phyloP scores from a whole-genome alignment of 208 protist genomes.

The Vickermania ingenoplastis region DNA sequence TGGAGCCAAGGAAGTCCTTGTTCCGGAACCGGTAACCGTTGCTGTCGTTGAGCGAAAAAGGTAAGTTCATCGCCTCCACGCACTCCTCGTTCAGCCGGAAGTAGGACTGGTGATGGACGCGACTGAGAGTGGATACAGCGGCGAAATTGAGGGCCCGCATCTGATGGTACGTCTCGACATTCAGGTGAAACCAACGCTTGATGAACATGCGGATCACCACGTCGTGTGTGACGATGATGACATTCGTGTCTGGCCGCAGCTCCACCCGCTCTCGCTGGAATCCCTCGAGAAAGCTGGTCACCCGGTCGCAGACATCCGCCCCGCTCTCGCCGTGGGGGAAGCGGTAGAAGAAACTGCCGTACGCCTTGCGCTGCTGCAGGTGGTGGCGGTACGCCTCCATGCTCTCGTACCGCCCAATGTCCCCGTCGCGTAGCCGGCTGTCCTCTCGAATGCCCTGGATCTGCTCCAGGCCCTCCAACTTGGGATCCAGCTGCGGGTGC shows the following conservation, averaged over 20 bases:
- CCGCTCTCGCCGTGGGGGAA: slow-evolving; percentile 89
- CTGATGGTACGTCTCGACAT: slow-evolving; percentile 83
- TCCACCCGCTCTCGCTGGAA: slow-evolving; percentile 74
- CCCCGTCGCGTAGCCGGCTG: slow-evolving; percentile 86
- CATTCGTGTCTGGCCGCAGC: slow-evolving; percentile 79
- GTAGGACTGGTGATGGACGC: slow-evolving; percentile 65
- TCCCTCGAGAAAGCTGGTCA: slow-evolving; percentile 84
- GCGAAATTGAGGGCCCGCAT: slow-evolving; percentile 73
- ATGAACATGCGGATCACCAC: slow-evolving; percentile 85
- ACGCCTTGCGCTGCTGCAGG: slow-evolving; percentile 57
- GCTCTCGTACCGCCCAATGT: slow-evolving; percentile 88
- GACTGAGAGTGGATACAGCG: slow-evolving; percentile 56
- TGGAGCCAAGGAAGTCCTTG: slow-evolving; percentile 77
- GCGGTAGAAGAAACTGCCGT: slow-evolving; percentile 91
- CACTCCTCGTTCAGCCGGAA: slow-evolving; percentile 65
- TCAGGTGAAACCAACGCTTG: slow-evolving; percentile 87
- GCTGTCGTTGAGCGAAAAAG: slow-evolving; percentile 71
- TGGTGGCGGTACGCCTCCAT: slow-evolving; percentile 48
- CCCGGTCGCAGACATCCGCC: slow-evolving; percentile 88
- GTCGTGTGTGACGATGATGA: slow-evolving; percentile 86
- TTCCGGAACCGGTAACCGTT: slow-evolving; percentile 88
- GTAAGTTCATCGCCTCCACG: slow-evolving; percentile 59
- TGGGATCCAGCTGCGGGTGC: slow-evolving; percentile 12
- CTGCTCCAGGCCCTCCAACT: slow-evolving; percentile 23
- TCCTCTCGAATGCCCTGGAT: slow-evolving; percentile 84